Conservation (phyloP, 2,329 filamentous ascomycete species). For the Exophiala viscosa region DNA sequence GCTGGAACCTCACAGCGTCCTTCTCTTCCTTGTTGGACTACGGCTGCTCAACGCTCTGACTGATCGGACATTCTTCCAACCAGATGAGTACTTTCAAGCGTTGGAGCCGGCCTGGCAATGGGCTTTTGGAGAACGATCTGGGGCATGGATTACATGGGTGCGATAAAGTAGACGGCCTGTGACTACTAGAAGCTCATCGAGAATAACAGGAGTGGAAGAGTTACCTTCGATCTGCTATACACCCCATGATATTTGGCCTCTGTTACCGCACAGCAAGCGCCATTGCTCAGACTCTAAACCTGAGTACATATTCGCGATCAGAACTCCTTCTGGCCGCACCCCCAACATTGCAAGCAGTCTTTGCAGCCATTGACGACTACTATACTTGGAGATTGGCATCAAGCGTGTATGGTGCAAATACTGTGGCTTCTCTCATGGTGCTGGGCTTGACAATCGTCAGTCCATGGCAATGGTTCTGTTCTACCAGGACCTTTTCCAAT, state of each 20-base stretch:
- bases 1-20: constrained; percentile 26
- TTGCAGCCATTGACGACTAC: constrained; percentile 76
- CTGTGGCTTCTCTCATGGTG: constrained; percentile 64
- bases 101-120: constrained; percentile 91
- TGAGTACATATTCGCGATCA: constrained; percentile 56
- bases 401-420: constrained; percentile 65
- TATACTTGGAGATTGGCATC: constrained; percentile 81
- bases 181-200: constrained; percentile 13
- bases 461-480: constrained; percentile 97
- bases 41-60: constrained; percentile 76
- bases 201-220: constrained; percentile 78
- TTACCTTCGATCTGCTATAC: constrained; percentile 81
- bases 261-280: constrained; percentile 64
- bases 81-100: constrained; percentile 95
- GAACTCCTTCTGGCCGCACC: constrained; percentile 69
- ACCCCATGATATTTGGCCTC: constrained; percentile 79
- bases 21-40: constrained; percentile 56
- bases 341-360: constrained; percentile 69
- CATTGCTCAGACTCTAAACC: constrained; percentile 53
- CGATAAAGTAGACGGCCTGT: constrained; percentile 31
- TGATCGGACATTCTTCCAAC: constrained; percentile 90
- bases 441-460: constrained; percentile 68
- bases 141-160: constrained; percentile 94
- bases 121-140: constrained; percentile 68
- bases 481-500: constrained; percentile 90